Base-by-base conservation (phyloP, 176 grass and related monocot genomes). In the Lolium perenne region DNA sequence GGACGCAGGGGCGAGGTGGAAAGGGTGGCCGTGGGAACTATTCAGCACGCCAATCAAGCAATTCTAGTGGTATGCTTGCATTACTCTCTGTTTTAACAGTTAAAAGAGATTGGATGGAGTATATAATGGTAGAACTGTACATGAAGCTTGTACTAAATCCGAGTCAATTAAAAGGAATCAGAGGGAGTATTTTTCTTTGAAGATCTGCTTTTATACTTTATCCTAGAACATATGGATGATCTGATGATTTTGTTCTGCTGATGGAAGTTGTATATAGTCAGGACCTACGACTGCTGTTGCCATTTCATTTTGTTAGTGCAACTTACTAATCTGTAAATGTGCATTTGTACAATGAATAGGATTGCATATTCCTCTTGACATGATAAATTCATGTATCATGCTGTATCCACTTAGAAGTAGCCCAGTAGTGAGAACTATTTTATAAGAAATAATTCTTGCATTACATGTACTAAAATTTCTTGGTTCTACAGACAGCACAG, bases 1-100 rank as follows among this genome's bases (percentile, higher is more conserved):
- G 87, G 58, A 56, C 59, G 35, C 89, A 91, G 40, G 94, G 90
- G 80, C 80, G 92, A 86, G 88, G 86, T 82, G 92, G 90, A 83
- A 94, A 86, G 74, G 85, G 88, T 32, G 91, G 85, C 26, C 82
- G 88, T 10, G 91, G 49, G 47, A 93, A 55, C 78, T 93, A 85
- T 88, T 92, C 82, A 81, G 88, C 90, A 73, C 88, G 83, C 17
- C 80, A 86, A n/a, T 29, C 88, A 21, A 74, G 49, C 50, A 88
- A 88, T 61, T 88, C 74, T 69, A 85, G 78, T 84, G 92, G 94
- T 97, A 89, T 84, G 77, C 70, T 16, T 47, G 67, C 84, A 56
- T 29, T 29, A 29, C 26, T 29, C 26, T 29, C 26, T 29, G 26
- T 29, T 29, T 29, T 29, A 29, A 29, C 26, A 29, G 26, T 29